Base-by-base conservation (phyloP, 805 yeast species). In the Candida tibetensis region DNA sequence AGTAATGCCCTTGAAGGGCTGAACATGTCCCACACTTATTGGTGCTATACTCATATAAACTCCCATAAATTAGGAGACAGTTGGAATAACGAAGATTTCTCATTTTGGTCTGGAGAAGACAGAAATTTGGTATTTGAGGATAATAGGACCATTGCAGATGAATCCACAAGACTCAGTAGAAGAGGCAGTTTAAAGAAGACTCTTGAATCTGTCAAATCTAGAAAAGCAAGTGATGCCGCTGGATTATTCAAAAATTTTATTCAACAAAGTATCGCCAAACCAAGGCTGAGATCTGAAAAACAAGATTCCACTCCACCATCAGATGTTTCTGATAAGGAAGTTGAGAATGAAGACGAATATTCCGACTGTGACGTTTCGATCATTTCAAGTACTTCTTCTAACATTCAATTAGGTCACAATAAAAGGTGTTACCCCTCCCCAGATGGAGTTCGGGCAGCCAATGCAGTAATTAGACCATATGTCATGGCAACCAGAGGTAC, bases 31-130 rank as follows among this genome's bases (percentile, higher is more conserved):
- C 88, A 81, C 57, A 81, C 95, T 2, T 77, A 81, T 53, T 91
- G 99, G 98, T 79, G 88, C 50, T 91, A 91, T 57, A 75, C 85
- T 25, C 68, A 82, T 5, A 64, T 69, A 29, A 91, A 90, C 55
- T 66, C 78, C 23, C 95, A 93, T 61, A 64, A 76, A 53, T 81
- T 85, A 82, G 99, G 99, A 0, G 99, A 91, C 60, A 58, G 73
- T 17, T 91, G 97, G 95, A 91, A 91, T 52, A 81, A 88, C 48
- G 99, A 91, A 55, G 98, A 91, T 60, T 82, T 91, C 57, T 85
- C 96, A 1, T 76, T 91, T 40, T 91, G 83, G 84, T 82, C 93
- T 2, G 61, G 69, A 3, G 89, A 82, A 44, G 88, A 83, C 47
- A 46, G 69, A 28, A 60, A 62, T 31, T 36, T 52, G 32, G 40